A percentile compares a stretch with the other conserved stretches of the same genome.
Conservation (phyloP, 2,329 filamentous ascomycete species). For the Capronia coronata region DNA sequence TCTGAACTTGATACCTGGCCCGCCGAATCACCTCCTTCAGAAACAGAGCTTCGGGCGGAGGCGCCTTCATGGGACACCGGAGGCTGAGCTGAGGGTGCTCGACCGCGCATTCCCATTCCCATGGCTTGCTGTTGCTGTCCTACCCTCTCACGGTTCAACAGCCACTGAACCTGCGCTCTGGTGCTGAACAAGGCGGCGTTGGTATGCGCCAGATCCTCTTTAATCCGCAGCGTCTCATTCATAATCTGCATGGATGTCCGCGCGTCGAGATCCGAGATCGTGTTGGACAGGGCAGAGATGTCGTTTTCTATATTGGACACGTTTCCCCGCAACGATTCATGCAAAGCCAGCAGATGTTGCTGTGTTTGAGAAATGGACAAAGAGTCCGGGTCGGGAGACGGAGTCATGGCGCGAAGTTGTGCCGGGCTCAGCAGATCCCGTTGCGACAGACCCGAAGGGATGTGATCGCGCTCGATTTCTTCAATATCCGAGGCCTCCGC, state of each 20-base stretch:
- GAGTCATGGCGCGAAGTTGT: conserved; percentile 25
- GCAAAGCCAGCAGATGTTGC: conserved; percentile 55
- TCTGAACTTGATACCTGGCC: conserved; percentile 13
- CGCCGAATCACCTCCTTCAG: conserved; percentile 12
- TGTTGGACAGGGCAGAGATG: conserved; percentile 27
- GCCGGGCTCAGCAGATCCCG: conserved; percentile 22
- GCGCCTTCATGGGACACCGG: conserved; percentile 5
- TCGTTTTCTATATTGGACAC: conserved; percentile 35
- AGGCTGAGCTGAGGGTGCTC: conserved; percentile 19
- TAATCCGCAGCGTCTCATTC: conserved; percentile 56
- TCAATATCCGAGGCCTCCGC: conserved; percentile 24
- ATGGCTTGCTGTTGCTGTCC: conserved; percentile 23
- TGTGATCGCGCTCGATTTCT: conserved; percentile 25
- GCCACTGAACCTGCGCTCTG: conserved; percentile 57
- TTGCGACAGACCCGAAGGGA: conserved; percentile 17
- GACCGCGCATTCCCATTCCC: conserved; percentile 19
- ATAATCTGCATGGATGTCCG: conserved; percentile 57
- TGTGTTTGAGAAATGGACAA: conserved; percentile 37
- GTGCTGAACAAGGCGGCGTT: conserved; percentile 54
- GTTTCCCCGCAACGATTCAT: conserved; percentile 54
- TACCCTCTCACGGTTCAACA: conserved; percentile 50
- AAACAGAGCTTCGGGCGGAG: conserved; percentile 18
- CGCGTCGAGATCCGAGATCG: conserved; percentile 54
- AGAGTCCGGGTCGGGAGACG: conserved; percentile 31
- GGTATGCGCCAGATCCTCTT: conserved; percentile 57